Evolutionary conservation across 1,284 basidiomycete species (phyloP), one percentile per base, ranked within the genome.

Genomic region (Cutaneotrichosporon mucoides): DNA sequence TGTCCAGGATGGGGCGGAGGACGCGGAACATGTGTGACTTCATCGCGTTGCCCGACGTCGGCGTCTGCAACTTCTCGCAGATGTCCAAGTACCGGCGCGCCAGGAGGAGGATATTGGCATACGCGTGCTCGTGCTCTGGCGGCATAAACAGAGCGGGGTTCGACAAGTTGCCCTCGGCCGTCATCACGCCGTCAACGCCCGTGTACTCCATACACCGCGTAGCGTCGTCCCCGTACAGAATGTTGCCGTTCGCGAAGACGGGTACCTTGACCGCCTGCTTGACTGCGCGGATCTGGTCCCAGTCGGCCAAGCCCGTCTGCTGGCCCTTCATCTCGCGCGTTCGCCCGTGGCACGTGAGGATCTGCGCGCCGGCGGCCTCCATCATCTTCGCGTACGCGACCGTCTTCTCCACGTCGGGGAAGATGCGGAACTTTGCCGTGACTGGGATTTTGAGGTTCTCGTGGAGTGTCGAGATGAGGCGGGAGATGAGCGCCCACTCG

Each of bases 231-330:
- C 88, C 83, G 75, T 76, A 92, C 9, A 98, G 84, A 53, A 98
- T 85, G 74, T 98, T 98, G n/a, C 95, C 95, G 74, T 99, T 99
- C 0, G 95, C 94, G 72, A 99, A 90, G 2, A 98, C 93, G 0
- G 95, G 95, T 0, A 98, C 85, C 2, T 84, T 86, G 36, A 97
- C 90, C 0, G 90, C 89, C 67, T 88, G 75, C 75, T 92, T 94
- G 63, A 96, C 90, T 0, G 89, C 88, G 13, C 82, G 82, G 69
- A 96, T 94, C 76, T 92, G 87, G 40, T 78, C 79, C 87, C 88
- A 96, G 66, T 92, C 90, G 1, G 92, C 92, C 1, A 94, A 76
- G 5, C 92, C 92, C 10, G 79, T 79, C 24, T 68, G 59, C 57
- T 92, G 90, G 0, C 94, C 96, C 55, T 95, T 88, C 79, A 96